phyloP scores from a whole-genome alignment of 2,329 filamentous ascomycete genomes.

The Plenodomus lindquistii region DNA sequence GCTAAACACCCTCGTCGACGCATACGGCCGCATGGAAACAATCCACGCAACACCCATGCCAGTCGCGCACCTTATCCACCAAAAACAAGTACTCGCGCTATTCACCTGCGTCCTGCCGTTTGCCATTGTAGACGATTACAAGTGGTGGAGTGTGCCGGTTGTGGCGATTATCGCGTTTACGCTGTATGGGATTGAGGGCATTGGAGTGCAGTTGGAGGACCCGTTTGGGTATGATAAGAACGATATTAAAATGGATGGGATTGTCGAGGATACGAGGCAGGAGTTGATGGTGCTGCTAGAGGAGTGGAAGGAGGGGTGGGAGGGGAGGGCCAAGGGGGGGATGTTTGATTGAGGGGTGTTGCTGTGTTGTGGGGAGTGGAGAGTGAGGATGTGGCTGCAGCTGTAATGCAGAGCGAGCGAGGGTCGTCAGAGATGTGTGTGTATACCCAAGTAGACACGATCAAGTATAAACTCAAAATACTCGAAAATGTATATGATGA shows the following conservation, averaged over 20 bases:
- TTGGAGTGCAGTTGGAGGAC: constrained; percentile 66
- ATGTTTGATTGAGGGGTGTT: constrained; percentile 42
- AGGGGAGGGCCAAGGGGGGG: constrained; percentile 32
- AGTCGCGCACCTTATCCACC: constrained; percentile 67
- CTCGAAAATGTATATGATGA: too few relatives aligned
- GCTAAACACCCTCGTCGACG: constrained; percentile 60
- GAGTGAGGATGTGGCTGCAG: too few relatives aligned
- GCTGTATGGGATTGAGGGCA: constrained; percentile 66
- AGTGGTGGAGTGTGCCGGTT: constrained; percentile 65
- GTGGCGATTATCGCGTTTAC: constrained; percentile 65
- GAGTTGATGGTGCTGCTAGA: constrained; percentile 62
- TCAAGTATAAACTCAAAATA: too few relatives aligned
- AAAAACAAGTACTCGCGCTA: constrained; percentile 65
- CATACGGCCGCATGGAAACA: constrained; percentile 67
- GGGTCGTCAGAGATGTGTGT: too few relatives aligned
- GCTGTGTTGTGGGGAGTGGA: too few relatives aligned
- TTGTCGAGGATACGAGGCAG: constrained; percentile 62
- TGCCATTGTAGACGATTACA: constrained; percentile 65
- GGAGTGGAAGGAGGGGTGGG: constrained; percentile 57
- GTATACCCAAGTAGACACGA: too few relatives aligned
- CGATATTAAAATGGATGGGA: constrained; percentile 70
- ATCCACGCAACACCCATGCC: constrained; percentile 67
- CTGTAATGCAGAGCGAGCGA: too few relatives aligned
- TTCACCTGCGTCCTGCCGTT: constrained; percentile 66
- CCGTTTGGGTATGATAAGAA: constrained; percentile 69